Evolutionary conservation across 805 yeast genomes (phyloP), one percentile per base, ranked within the genome.

Genomic region (Danielia reshetovae): DNA sequence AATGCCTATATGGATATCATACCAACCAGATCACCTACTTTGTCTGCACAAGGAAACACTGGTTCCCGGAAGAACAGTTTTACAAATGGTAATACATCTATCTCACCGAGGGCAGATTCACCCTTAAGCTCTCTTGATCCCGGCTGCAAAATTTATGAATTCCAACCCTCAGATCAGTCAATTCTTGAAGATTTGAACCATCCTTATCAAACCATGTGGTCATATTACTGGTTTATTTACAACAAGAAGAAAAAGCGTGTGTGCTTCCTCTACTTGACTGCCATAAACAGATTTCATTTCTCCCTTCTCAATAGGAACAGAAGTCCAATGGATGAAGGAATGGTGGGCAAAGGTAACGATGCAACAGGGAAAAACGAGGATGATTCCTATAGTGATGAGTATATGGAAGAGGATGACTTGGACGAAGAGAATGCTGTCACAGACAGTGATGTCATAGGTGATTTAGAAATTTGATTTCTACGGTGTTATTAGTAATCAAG

Each of bases 221-320:
- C 84, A 16, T 66, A 81, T 54, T 85, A 86, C 74, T 90, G 94
- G 82, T 93, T 93, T 57, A 77, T 90, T 29, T 88, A 84, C 62
- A 93, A 88, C 64, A 90, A 87, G 61, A 83, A 85, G 52, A 77
- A 84, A 62, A 90, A 90, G 62, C 75, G 97, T 43, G 97, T 93
- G 2, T 87, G 95, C 1, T 90, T 83, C 56, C 57, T 93, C 12
- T 85, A 85, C 48, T 63, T 93, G 43, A 79, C 78, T 3, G 73
- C 70, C 1, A 59, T 67, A 35, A 67, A 67, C 36, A 61, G 62
- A 30, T 46, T 62, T 10, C 71, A 67, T 48, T 60, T 60, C 41
- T 57, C 64, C 26, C 47, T 35, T 17, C 29, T 36, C 21, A 40
- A 39, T 23, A 33, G 41, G 28, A 30, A 35, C 9, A 13, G 36